Evolutionary conservation across 768 basidiomycete species (phyloP), one percentile per base, ranked within the genome.

Genomic region (Trametes cubensis): DNA sequence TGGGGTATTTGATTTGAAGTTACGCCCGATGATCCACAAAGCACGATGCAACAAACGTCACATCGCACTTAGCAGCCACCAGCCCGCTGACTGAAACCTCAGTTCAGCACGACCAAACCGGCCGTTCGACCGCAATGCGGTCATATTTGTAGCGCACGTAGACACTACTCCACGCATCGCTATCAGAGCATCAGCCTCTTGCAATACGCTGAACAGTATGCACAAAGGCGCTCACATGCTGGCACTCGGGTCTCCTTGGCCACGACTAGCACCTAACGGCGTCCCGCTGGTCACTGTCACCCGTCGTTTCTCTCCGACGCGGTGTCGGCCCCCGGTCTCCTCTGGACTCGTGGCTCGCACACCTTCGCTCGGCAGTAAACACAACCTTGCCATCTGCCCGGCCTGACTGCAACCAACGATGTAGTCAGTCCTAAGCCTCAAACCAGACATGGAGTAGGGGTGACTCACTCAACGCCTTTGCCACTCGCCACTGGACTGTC

Each of bases 1-100:
- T 64, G 63, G 63, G 54, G 34, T 64, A 64, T 11, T 64, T 64
- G 38, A 64, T 64, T 64, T 64, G 62, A 10, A 38, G 6, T 10
- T 28, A 44, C 26, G 39, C 26, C 47, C 39, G 38, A 52, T 34
- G 39, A 21, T 38, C 26, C 26, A 14, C 14, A 38, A 34, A 54
- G 38, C 42, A 21, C 60, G 18, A 26, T 18, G 6, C 48, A 34
- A 21, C 23, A 15, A 34, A 3, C 4, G 23, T 17, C 17, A 10
- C 18, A 6, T 6, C 34, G 39, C 20, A 45, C 42, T 26, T 15
- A 20, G 44, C 46, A 17, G 25, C 28, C 60, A 39, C 44, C 48
- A 34, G 38, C 57, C n/a, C 21, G 15, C 44, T 21, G 28, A 18
- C 28, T 18, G 50, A 51, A 4, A 34, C 45, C 34, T 34, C 34